phyloP scores from a whole-genome alignment of 495 filamentous ascomycete species.

The Neurospora intermedia region DNA sequence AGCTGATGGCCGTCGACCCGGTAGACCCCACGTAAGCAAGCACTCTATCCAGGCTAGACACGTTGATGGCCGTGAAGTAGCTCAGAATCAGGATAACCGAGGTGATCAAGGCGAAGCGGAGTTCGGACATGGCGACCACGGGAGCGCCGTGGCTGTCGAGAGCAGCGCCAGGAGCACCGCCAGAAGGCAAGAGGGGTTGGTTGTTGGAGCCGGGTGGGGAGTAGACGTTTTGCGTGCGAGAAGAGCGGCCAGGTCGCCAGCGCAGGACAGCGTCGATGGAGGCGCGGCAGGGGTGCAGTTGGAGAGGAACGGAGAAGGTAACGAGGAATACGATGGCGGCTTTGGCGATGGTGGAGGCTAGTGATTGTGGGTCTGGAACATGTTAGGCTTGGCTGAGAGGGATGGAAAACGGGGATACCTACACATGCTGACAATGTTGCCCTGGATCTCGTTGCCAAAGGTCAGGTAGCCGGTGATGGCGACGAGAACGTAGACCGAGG shows the following conservation, averaged over 20 bases:
- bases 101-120: constrained; percentile 83
- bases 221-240: constrained; percentile 47
- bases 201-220: constrained; percentile 26
- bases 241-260: constrained; percentile 83
- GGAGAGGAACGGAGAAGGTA: constrained; percentile 92
- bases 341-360: constrained; percentile 81
- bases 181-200: constrained; percentile 32
- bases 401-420: constrained; percentile 14
- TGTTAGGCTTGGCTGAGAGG: constrained; percentile 4
- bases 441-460: constrained; percentile 74
- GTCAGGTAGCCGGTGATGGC: constrained; percentile 93
- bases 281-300: constrained; percentile 89
- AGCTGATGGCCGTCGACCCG: constrained; percentile 86
- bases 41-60: constrained; percentile 78
- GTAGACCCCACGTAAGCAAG: constrained; percentile 94
- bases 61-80: constrained; percentile 81
- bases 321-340: constrained; percentile 94
- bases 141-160: constrained; percentile 32
- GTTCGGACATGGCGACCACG: constrained; percentile 56
- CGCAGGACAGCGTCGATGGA: constrained; percentile 84
- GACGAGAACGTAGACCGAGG: constrained; percentile 75
- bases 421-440: constrained; percentile 93
- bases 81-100: constrained; percentile 72
- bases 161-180: background rate
- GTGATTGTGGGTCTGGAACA: constrained; percentile 52